Percentiles rank a stretch among this genome's conserved stretches.
Evolutionary conservation across 2,329 filamentous ascomycete species (phyloP).

Genomic region (Xylaria digitata): DNA sequence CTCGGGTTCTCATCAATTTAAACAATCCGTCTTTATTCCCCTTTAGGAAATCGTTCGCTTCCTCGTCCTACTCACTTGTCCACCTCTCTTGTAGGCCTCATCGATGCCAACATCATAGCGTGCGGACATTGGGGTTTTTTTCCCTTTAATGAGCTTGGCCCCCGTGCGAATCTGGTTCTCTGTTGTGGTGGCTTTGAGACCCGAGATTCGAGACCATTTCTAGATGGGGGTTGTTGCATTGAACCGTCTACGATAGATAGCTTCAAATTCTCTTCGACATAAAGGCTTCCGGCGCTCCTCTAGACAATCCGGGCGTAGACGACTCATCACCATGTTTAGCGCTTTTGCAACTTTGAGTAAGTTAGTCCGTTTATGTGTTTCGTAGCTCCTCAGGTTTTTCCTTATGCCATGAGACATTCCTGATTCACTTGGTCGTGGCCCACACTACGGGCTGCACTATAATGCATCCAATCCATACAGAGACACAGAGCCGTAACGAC

Average conservation of each 20-base stretch:
- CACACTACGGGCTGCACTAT: slow-evolving; percentile 21
- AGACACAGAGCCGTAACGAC: slow-evolving; percentile 14
- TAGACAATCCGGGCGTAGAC: slow-evolving; percentile 30
- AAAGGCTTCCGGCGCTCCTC: slow-evolving; percentile 1
- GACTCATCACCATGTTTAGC: slow-evolving; percentile 45
- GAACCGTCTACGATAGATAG: slow-evolving; percentile 24
- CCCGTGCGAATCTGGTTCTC: slow-evolving; percentile 7
- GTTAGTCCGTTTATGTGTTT: slow-evolving; percentile 32
- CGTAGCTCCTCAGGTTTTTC: slow-evolving; percentile 1
- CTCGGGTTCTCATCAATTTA: slow-evolving; percentile 23
- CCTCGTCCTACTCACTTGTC: slow-evolving; percentile 1
- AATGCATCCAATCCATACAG: slow-evolving; percentile 1
- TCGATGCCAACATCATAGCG: slow-evolving; percentile 5
- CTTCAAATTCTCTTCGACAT: slow-evolving; percentile 4
- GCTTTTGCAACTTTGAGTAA: slow-evolving; percentile 48
- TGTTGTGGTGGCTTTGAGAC: slow-evolving; percentile 15
- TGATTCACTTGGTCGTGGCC: slow-evolving; percentile 18
- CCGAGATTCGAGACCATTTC: slow-evolving; percentile 16
- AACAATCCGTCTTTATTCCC: slow-evolving; percentile 27
- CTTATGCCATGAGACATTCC: slow-evolving; percentile 4
- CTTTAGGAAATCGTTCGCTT: slow-evolving; percentile 33
- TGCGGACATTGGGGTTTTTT: not conserved
- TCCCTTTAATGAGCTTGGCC: slow-evolving; percentile 5
- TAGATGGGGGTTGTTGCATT: slow-evolving; percentile 23
- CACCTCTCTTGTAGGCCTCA: not conserved